Percentiles rank a stretch among this genome's conserved stretches.
phyloP scores from a whole-genome alignment of 441 rosid genomes.

The Viola pubescens region DNA sequence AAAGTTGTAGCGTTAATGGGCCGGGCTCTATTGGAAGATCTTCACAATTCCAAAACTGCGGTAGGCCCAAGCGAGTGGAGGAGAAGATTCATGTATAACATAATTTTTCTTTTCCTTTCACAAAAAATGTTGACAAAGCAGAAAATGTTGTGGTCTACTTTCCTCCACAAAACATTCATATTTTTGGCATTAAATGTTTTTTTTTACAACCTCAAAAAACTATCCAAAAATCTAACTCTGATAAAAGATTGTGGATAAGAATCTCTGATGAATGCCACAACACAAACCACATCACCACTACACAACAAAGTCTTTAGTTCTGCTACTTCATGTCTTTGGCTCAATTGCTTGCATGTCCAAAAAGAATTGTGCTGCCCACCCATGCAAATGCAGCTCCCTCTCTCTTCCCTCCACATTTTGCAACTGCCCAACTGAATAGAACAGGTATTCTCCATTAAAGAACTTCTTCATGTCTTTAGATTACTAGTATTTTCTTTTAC shows the following conservation, averaged over 20 bases:
- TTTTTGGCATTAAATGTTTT: neutral
- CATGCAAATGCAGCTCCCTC: slow-evolving; percentile 1
- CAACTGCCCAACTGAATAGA: slow-evolving; percentile 20
- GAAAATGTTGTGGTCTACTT: slow-evolving; percentile 14
- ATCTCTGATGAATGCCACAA: slow-evolving; percentile 20
- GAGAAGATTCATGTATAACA: no score
- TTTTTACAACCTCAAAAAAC: slow-evolving; percentile 19
- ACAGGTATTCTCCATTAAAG: neutral
- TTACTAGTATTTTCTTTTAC: neutral
- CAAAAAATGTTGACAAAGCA: no score
- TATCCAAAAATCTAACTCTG: slow-evolving; percentile 25
- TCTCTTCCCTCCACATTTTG: slow-evolving; percentile 3
- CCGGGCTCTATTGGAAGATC: no score
- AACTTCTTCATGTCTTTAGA: neutral
- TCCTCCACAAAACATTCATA: slow-evolving; percentile 7
- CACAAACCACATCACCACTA: slow-evolving; percentile 23
- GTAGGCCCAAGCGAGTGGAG: no score
- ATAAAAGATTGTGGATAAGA: slow-evolving; percentile 50
- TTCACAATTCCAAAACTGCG: no score
- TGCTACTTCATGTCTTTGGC: slow-evolving; percentile 4
- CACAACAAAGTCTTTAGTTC: slow-evolving; percentile 4
- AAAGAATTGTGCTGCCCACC: neutral
- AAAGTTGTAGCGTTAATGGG: no score
- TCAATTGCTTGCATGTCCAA: slow-evolving; percentile 16
- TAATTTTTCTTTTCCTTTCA: no score